phyloP scores from a whole-genome alignment of 805 yeast species.

The Lachancea nothofagi region DNA sequence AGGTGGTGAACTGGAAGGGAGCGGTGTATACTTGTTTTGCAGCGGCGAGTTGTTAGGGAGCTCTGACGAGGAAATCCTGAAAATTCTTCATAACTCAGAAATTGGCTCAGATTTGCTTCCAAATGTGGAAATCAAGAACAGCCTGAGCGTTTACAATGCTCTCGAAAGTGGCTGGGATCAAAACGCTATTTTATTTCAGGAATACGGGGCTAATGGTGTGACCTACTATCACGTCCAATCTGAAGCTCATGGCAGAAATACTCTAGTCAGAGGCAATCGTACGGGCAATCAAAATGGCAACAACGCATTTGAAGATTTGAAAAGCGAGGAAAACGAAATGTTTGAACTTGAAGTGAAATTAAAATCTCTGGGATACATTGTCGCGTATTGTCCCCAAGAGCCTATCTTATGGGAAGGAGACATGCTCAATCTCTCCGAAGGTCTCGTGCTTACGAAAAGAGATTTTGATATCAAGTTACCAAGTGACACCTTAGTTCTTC shows the following conservation, averaged over 20 bases:
- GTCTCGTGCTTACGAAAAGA: slow-evolving; percentile 27
- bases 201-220: slow-evolving; percentile 25
- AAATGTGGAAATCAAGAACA: slow-evolving; percentile 27
- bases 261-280: slow-evolving; percentile 21
- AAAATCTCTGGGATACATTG: slow-evolving; percentile 49
- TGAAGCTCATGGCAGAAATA: slow-evolving; percentile 19
- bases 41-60: slow-evolving; percentile 43
- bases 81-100: slow-evolving; percentile 42
- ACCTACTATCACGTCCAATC: slow-evolving; percentile 21
- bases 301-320: slow-evolving; percentile 26
- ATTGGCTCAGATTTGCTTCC: slow-evolving; percentile 47
- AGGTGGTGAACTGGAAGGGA: slow-evolving; percentile 56
- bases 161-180: slow-evolving; percentile 20
- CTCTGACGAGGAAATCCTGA: slow-evolving; percentile 38
- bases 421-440: slow-evolving; percentile 47
- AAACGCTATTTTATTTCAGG: slow-evolving; percentile 28
- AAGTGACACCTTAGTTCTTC: slow-evolving; percentile 18
- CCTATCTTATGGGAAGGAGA: slow-evolving; percentile 91
- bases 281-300: slow-evolving; percentile 10
- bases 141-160: slow-evolving; percentile 24
- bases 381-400: slow-evolving; percentile 72
- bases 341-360: slow-evolving; percentile 24
- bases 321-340: slow-evolving; percentile 26
- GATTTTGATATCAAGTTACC: slow-evolving; percentile 20
- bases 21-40: slow-evolving; percentile 78